Evolutionary conservation across 148 eudicot genomes (phyloP).

Genomic region (Gaultheria prostrata): DNA sequence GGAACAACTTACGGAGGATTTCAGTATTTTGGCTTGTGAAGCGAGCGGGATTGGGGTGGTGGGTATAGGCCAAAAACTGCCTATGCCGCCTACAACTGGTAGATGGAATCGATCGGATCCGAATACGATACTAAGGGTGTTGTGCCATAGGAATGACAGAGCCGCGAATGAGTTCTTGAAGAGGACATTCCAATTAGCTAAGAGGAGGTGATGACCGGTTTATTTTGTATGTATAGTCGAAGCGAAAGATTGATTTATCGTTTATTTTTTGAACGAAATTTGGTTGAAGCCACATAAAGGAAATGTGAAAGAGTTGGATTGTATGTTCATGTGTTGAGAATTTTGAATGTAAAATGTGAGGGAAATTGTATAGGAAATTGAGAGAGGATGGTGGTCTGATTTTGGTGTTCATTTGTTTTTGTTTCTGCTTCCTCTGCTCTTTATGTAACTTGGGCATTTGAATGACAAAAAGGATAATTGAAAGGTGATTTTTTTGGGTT

Average conservation of each 20-base stretch:
- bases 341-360: not conserved
- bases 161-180: conserved; percentile 70
- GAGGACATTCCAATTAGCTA: conserved; percentile 77
- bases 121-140: conserved; percentile 78
- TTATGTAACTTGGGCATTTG: too few species aligned
- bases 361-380: not conserved
- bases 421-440: too few species aligned
- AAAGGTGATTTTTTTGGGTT: too few species aligned
- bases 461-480: too few species aligned
- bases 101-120: conserved; percentile 82
- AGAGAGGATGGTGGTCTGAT: not conserved
- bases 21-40: conserved; percentile 60
- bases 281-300: not conserved
- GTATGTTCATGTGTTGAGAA: not conserved
- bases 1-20: conserved; percentile 77
- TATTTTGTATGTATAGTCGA: not conserved
- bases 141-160: conserved; percentile 75
- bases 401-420: conserved; percentile 2
- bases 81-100: conserved; percentile 87
- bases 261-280: not conserved
- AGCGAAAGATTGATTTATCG: not conserved
- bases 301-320: not conserved
- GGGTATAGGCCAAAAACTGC: conserved; percentile 52
- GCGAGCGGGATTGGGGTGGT: conserved; percentile 63
- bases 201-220: conserved; percentile 47